Evolutionary conservation across 371 early-diverging fungal species (phyloP).

Genomic region (Syncephalastrum racemosum): DNA sequence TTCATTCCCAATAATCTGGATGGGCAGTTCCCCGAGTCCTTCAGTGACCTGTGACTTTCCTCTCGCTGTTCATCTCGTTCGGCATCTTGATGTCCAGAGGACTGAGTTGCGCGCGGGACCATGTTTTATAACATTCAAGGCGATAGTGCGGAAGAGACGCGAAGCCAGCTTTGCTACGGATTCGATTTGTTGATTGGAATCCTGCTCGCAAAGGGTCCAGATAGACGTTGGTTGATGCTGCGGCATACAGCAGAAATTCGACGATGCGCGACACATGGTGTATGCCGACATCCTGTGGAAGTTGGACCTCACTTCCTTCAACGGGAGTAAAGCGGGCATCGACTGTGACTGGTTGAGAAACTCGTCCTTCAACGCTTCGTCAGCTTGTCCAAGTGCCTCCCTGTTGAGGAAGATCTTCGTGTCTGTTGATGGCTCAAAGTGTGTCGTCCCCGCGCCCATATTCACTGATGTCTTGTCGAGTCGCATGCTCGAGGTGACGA

Average conservation of each 20-base stretch:
- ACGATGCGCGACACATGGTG: no score
- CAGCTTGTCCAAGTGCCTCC: not conserved
- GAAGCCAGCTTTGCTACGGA: not conserved
- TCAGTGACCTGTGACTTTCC: no score
- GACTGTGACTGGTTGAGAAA: no score
- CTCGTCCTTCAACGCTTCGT: not conserved
- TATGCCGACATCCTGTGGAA: not conserved
- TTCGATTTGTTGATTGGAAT: not conserved
- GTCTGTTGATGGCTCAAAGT: not conserved
- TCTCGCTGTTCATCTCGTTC: no score
- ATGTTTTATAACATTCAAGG: not conserved
- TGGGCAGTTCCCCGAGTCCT: no score
- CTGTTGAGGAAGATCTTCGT: not conserved
- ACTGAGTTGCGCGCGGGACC: not conserved
- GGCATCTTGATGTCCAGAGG: no score
- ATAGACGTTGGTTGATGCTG: not conserved
- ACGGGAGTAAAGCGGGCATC: no score
- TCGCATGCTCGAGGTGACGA: conserved; percentile 6
- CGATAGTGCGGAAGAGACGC: not conserved
- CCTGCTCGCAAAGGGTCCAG: not conserved
- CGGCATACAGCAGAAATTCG: not conserved
- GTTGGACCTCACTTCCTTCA: not conserved
- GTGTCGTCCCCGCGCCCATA: not conserved
- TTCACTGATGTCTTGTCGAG: not conserved
- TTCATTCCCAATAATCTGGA: no score